A percentile compares a stretch with the other conserved stretches of the same genome.
phyloP scores from a whole-genome alignment of 306 rosid genomes.

The Quercus mongolica region DNA sequence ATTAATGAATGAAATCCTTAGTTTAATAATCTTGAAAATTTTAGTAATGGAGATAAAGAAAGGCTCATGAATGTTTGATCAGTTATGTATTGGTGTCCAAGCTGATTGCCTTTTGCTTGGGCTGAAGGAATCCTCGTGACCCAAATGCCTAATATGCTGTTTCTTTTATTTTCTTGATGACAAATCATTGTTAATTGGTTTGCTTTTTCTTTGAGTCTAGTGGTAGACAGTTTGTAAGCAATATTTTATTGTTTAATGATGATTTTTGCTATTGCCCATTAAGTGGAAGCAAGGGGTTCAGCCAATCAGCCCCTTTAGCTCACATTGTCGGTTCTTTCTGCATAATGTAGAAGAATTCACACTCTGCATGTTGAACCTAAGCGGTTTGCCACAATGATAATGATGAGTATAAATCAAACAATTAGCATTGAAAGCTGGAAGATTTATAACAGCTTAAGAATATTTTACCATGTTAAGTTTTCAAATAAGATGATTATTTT shows the following conservation, averaged over 20 bases:
- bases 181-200: neutral
- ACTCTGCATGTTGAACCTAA: neutral
- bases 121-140: neutral
- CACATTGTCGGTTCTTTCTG: neutral
- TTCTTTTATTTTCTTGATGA: neutral
- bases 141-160: neutral
- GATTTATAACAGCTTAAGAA: neutral
- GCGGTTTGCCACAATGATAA: neutral
- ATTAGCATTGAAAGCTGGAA: neutral
- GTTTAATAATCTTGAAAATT: too few relatives aligned
- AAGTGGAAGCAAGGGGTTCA: neutral
- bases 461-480: neutral
- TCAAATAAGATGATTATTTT: neutral
- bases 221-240: neutral
- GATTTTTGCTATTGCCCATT: neutral
- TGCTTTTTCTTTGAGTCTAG: neutral
- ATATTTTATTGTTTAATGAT: neutral
- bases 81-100: neutral
- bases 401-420: neutral
- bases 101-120: neutral
- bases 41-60: neutral
- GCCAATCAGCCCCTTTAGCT: neutral
- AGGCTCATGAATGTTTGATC: neutral
- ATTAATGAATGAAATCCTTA: too few relatives aligned
- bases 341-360: too few relatives aligned